Evolutionary conservation across 1,139 yeast species (phyloP), one percentile per base, ranked within the genome.

Genomic region (Tardiomyces digboiensis): DNA sequence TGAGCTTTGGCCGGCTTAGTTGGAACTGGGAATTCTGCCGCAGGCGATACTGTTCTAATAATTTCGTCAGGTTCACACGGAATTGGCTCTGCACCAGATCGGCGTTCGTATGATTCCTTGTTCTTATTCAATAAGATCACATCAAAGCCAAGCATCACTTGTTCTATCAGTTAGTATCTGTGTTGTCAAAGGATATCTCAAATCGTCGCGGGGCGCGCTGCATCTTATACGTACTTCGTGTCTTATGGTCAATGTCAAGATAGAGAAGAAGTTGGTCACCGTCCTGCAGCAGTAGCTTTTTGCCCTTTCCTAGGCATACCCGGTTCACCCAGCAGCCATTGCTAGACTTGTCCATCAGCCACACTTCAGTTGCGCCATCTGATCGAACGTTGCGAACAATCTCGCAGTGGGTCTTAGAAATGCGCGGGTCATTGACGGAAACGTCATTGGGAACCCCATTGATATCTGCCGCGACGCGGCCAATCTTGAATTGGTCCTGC

Each of bases 391-490:
- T 72, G 54, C 80, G 76, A 44, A 71, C 59, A 14, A 91, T 66
- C 36, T 80, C 68, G 59, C 97, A 88, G 60, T 91, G 97, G 2
- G 82, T 71, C 51, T 87, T 84, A 2, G 97, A 88, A 55, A 89
- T 74, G 42, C 96, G 67, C 52, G 75, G 82, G 54, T 88, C 96
- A 37, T 74, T 68, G 14, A 87, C 74, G 48, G 84, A 78, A 1
- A 75, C 70, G 42, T 75, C 80, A 12, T 53, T 49, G 21, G n/a
- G 45, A 3, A 26, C 46, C 14, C 42, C 41, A 12, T 51, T 54
- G 1, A 49, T 47, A 19, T 44, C 46, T 2, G 33, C 33, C 8
- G 33, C 33, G 10, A 26, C 16, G 5, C 70, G 61, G 10, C 72
- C 71, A 21, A 67, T 52, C 18, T 52, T 49, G 40, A 60, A 52